Evolutionary conservation across 2,329 filamentous ascomycete genomes (phyloP), one percentile per base, ranked within the genome.

Genomic region (Cercospora sesami): DNA sequence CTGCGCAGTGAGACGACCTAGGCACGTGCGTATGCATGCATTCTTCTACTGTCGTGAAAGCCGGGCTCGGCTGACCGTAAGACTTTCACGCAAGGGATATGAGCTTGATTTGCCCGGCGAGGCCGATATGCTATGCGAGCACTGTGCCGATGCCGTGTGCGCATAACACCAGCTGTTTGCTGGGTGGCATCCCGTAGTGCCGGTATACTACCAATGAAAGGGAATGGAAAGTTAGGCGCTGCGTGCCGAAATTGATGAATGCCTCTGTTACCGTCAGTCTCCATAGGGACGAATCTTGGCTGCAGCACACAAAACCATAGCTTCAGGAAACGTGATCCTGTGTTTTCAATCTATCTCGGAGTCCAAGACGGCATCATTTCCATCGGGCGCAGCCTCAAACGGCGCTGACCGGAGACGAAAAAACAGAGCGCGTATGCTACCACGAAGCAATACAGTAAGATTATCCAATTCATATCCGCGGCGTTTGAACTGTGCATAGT

Each of bases 391-490:
- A 28, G 23, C 21, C 55, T 48, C 53, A 68, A 59, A 16, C 63
- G 53, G n/a, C 67, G 48, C 31, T 65, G 67, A 3, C 67, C 18
- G 12, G 60, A 42, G 23, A 68, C 26, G 26, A 68, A 68, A 48
- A 68, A 45, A 4, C 53, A 42, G n/a, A 69, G 26, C 7, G 60
- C 60, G n/a, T 63, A 65, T 3, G 36, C 53, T 8, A 70, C 28
- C 16, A 69, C 67, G 12, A 64, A 67, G 2, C 69, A 60, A 58
- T 84, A 83, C 45, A 86, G 80, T 6, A 84, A 76, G n/a, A 79
- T 73, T 31, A 80, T 81, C 83, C 83, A 86, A 73, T 87, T 86
- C 79, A 86, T 85, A 2, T 78, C 80, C 14, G 72, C 71, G 1
- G 78, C 73, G 2, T 60, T 69, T 1, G 83, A 80, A 1, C 75